Evolutionary conservation across 2,329 filamentous ascomycete genomes (phyloP), one percentile per base, ranked within the genome.

Genomic region (Aspergillus udagawae): DNA sequence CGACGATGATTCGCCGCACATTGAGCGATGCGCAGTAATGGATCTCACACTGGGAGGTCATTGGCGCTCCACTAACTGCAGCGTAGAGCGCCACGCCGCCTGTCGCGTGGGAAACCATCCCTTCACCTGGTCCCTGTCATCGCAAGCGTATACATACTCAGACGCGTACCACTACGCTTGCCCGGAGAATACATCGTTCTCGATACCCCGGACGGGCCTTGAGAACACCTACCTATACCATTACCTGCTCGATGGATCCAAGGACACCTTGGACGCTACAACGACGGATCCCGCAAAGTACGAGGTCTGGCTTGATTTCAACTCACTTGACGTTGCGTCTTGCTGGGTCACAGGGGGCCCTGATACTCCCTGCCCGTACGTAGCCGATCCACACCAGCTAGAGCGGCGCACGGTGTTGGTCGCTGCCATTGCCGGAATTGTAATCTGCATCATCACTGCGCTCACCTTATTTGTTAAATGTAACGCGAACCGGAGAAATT

Each of bases 391-490:
- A 4, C 74, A 80, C 23, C 72, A 74, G 28, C 68, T 79, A 52
- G 69, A 76, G 41, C 75, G 75, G 47, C 72, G 77, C 28, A 75
- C 79, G 8, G 80, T 89, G 8, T 71, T 87, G 32, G 81, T 89
- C 25, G 84, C 86, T 2, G 82, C 82, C 0, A 80, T 88, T 23
- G 85, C 84, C 1, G 83, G 82, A 4, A 77, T 88, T 4, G 82
- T 89, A 23, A 83, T 88, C 1, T 78, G 86, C 50, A 74, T 87
- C 20, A 70, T 86, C n/a, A 80, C 83, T 0, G 81, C 79, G 0
- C 67, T 87, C 65, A 87, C 84, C 0, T 69, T 87, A 12, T 84
- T 87, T 61, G 81, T 85, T 51, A 88, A 88, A 66, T 86, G 83
- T 66, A 85, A 84, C 60, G 80, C 83, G 4, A 87, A 87, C 68